Conservation (phyloP, 192 early-diverging fungal species). For the Kappamyces sp. region DNA sequence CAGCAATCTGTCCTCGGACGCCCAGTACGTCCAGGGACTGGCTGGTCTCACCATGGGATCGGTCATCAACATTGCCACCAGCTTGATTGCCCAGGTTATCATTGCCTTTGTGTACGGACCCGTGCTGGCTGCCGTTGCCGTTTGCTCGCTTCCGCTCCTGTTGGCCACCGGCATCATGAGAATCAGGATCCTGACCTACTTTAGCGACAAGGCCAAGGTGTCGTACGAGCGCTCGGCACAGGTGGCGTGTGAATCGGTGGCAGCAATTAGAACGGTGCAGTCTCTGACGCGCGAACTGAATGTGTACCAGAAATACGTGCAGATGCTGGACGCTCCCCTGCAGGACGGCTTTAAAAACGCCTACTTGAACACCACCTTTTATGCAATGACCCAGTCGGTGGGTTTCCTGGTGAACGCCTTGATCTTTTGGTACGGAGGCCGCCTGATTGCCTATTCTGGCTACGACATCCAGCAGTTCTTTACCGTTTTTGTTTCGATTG, state of each 20-base stretch:
- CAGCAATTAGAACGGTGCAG: constrained; percentile 80
- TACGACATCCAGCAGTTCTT: constrained; percentile 39
- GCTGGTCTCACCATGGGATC: constrained; percentile 50
- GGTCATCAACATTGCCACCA: constrained; percentile 36
- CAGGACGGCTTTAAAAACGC: constrained; percentile 56
- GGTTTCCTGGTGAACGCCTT: constrained; percentile 69
- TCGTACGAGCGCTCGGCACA: constrained; percentile 75
- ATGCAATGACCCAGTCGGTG: constrained; percentile 69
- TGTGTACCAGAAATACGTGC: constrained; percentile 61
- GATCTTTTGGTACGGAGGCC: constrained; percentile 37
- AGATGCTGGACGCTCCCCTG: constrained; percentile 62
- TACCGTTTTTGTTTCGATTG: constrained; percentile 43
- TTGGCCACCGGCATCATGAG: constrained; percentile 21
- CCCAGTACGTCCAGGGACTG: constrained; percentile 45
- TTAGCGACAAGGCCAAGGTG: constrained; percentile 51
- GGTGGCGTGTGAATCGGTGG: constrained; percentile 77
- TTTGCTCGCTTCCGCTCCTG: constrained; percentile 35
- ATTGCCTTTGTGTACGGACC: constrained; percentile 73
- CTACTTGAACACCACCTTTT: constrained; percentile 58
- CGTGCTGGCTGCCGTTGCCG: constrained; percentile 70
- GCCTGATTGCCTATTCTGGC: constrained; percentile 29
- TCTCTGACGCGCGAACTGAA: constrained; percentile 66
- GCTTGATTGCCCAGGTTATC: constrained; percentile 36
- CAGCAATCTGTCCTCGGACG: constrained; percentile 74
- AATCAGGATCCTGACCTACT: constrained; percentile 29